Base-by-base conservation (phyloP, 177 flowering plant species). In the Vitis hybrid region DNA sequence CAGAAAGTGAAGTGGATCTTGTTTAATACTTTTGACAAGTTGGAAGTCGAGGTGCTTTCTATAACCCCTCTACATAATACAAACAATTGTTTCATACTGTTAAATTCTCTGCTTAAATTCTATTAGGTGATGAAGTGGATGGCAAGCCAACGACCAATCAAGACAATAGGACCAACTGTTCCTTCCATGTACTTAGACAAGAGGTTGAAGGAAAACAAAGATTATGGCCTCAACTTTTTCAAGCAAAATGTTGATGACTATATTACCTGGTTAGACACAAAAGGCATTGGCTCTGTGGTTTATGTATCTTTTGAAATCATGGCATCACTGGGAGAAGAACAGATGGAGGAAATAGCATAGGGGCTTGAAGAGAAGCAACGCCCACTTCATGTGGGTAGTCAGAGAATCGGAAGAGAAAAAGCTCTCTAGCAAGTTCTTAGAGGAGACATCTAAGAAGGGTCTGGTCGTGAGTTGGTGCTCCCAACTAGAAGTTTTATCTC, bases 391-490 rank as follows among this genome's bases (percentile, higher is more conserved):
- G 57, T 83, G 86, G 88, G 86, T 81, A 6, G 86, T 83, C 0
- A 79, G 81, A 52, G 78, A 59, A 2, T 51, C 80, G 0, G 83
- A 82, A 48, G n/a, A 12, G 51, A n/a, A 20, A 1, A 82, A 77
- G 69, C 73, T 82, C n/a, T 86, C 87, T 0, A 49, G 10, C 7
- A 69, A 73, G n/a, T 82, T 84, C 55, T 0, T 14, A 4, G 71
- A 73, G 14, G 80, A 68, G 22, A 61, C 65, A 3, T 13, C 69
- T 1, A 78, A 69, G 9, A 79, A 72, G 66, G 87, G 94, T 0
- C 16, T 91, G 58, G 63, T 91, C n/a, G 87, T 88, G 34, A 52
- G 52, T 1, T 91, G 97, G 97, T 76, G 97, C 64, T 72, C 80
- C 3, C 94, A 91, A 50, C 66, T 87, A 7, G 77, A 78, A 15